Base-by-base conservation (phyloP, 2,329 filamentous ascomycete genomes). In the Hypoxylon sp. region DNA sequence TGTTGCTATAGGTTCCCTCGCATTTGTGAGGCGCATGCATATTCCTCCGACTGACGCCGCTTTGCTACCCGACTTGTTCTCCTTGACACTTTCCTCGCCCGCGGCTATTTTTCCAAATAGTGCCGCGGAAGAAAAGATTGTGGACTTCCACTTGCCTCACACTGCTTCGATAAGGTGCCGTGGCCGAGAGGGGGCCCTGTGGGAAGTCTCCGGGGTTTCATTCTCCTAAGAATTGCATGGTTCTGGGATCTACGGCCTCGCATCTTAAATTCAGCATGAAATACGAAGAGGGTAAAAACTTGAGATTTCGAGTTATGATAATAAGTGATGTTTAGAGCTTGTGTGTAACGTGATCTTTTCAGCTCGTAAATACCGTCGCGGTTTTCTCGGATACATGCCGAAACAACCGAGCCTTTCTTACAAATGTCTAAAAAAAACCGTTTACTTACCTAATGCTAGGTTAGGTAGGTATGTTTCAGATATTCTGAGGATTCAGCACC, bases 381-480 rank as follows among this genome's bases (percentile, higher is more conserved):
- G 49, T 59, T 32, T 47, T 34, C 43, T 56, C 57, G 57, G 53
- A 54, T 47, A 64, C 47, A 39, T 55, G 15, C 53, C 54, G 50
- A 67, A 56, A 62, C 58, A 56, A 32, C 56, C 43, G 43, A 52
- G 39, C 48, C n/a, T 57, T 22, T 28, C 51, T 19, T 26, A 15
- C 13, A 32, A 19, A 20, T 43, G 32, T 13, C n/a, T 10, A 11
- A 17, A 7, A 15, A 44, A 44, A 56, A 51, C 50, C 46, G 32
- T 37, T 15, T 4, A 30, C 11, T 34, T 56, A n/a, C n/a, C n/a
- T n/a, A n/a, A n/a, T n/a, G n/a, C n/a, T n/a, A n/a, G n/a, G n/a
- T n/a, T n/a, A n/a, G n/a, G n/a, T n/a, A 56, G 51, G 34, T 46
- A 67, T 41, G 64, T 64, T 64, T 67, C 54, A 64, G 60, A 46